These are phyloP conservation scores for Macrolepiota dolichaula DNA, from an alignment of 768 basidiomycete species.

Conservation along the genomic window DNA sequence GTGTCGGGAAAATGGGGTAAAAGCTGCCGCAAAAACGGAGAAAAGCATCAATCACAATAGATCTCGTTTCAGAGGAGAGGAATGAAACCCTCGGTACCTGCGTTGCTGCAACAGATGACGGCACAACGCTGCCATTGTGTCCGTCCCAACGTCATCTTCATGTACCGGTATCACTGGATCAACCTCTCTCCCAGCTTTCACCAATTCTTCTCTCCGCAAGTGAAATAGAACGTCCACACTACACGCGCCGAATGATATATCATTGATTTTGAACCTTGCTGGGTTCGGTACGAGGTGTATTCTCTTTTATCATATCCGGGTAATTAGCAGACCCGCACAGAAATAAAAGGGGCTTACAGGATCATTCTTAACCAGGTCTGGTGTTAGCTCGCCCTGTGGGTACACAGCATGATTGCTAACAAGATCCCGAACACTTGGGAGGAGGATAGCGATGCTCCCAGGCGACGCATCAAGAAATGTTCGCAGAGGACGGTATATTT, in stretches of 20 bases:
- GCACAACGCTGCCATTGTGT: slow-evolving; percentile 76
- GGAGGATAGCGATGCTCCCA: slow-evolving; percentile 66
- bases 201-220: slow-evolving; percentile 78
- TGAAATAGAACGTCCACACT: slow-evolving; percentile 90
- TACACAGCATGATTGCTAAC: slow-evolving; percentile 77
- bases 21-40: slow-evolving; percentile 71
- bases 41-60: neutral
- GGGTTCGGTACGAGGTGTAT: slow-evolving; percentile 87
- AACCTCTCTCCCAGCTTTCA: slow-evolving; percentile 63
- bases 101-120: slow-evolving; percentile 84
- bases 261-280: slow-evolving; percentile 80
- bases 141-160: slow-evolving; percentile 47
- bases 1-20: slow-evolving; percentile 92
- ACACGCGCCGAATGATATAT: slow-evolving; percentile 71
- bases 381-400: slow-evolving; percentile 70
- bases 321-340: neutral
- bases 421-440: slow-evolving; percentile 83
- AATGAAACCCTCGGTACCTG: slow-evolving; percentile 43
- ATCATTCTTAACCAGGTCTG: slow-evolving; percentile 39
- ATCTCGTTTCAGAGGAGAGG: neutral
- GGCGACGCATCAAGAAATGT: slow-evolving; percentile 60
- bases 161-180: slow-evolving; percentile 37
- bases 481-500: slow-evolving; percentile 56
- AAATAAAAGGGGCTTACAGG: slow-evolving; percentile 38
- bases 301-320: slow-evolving; percentile 40